Evolutionary conservation across 768 basidiomycete genomes (phyloP), one percentile per base, ranked within the genome.

Genomic region (Hirschioporus abietinus): DNA sequence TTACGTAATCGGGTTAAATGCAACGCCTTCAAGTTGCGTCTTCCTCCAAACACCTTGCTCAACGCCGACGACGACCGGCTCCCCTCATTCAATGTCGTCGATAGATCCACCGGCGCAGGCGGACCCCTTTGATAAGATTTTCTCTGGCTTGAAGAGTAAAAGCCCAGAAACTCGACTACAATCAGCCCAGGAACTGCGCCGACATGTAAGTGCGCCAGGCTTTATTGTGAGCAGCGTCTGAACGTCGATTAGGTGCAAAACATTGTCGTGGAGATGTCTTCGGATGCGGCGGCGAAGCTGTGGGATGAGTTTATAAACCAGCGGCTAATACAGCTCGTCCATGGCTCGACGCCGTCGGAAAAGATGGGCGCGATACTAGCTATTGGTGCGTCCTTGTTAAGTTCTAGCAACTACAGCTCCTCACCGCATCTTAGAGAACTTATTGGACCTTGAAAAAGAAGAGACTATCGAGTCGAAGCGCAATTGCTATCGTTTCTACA

Each of bases 221-320:
- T 66, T 66, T 30, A 64, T 52, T 63, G 66, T 59, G 58, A 62
- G 60, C 60, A 70, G 72, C 25, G 71, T 59, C 68, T 68, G 63
- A 68, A 59, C 58, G 67, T 59, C 34, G 61, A 60, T 66, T 72
- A 95, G 93, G 88, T 94, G 25, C 83, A 86, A 9, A 85, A 85
- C 35, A 86, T 86, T 6, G 84, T 92, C 3, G 84, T 89, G 8
- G 93, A 95, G 73, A 88, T 93, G 85, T 86, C 91, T 10, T 87
- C 91, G 1, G 93, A 94, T 70, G 87, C 87, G 15, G 88, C 89
- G 10, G 84, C 87, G 0, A 92, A 93, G 74, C 78, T 94, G 63
- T 95, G 92, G 92, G 91, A 94, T 68, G 90, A 93, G 69, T 87
- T 86, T 66, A 90, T 96, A 71, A 94, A 89, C 74, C 83, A 86